Evolutionary conservation across 768 basidiomycete species (phyloP).

Genomic region (Boletellus ananas): DNA sequence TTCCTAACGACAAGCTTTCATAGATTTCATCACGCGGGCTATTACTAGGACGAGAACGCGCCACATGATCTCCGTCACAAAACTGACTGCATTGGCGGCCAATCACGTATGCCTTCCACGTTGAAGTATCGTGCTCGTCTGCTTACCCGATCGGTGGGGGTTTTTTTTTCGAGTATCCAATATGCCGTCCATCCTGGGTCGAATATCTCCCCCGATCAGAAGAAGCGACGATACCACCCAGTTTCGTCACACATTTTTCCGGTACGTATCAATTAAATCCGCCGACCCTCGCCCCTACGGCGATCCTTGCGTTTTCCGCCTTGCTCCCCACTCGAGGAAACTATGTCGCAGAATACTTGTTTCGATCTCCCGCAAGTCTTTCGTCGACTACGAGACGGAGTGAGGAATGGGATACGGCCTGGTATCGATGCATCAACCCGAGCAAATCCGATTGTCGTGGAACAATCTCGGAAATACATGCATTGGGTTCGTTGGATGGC

Average conservation of each 20-base stretch:
- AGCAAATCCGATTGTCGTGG: conserved; percentile 31
- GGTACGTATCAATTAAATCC: conserved; percentile 45
- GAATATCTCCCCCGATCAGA: conserved; percentile 44
- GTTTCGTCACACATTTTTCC: conserved; percentile 41
- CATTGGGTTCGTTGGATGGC: conserved; percentile 68
- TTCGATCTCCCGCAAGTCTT: conserved; percentile 14
- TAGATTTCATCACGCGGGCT: conserved; percentile 48
- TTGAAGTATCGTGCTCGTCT: conserved; percentile 14
- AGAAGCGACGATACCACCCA: conserved; percentile 14
- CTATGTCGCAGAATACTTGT: neutral
- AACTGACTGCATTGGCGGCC: conserved; percentile 63
- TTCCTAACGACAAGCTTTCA: conserved; percentile 1
- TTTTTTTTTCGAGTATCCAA: conserved; percentile 48
- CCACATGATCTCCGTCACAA: conserved; percentile 48
- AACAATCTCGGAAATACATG: conserved; percentile 46
- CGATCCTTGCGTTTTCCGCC: conserved; percentile 66
- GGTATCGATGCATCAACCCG: conserved; percentile 52
- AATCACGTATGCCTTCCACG: conserved; percentile 44
- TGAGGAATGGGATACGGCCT: conserved; percentile 68
- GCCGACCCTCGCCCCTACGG: conserved; percentile 64
- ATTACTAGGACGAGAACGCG: conserved; percentile 40
- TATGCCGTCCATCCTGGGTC: conserved; percentile 56
- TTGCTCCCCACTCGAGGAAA: conserved; percentile 9
- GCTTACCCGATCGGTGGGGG: neutral
- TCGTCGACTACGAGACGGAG: conserved; percentile 26